Percentiles rank a stretch among this genome's conserved stretches.
phyloP scores from a whole-genome alignment of 2,329 filamentous ascomycete genomes.

The Mycosphaerella arachidis region DNA sequence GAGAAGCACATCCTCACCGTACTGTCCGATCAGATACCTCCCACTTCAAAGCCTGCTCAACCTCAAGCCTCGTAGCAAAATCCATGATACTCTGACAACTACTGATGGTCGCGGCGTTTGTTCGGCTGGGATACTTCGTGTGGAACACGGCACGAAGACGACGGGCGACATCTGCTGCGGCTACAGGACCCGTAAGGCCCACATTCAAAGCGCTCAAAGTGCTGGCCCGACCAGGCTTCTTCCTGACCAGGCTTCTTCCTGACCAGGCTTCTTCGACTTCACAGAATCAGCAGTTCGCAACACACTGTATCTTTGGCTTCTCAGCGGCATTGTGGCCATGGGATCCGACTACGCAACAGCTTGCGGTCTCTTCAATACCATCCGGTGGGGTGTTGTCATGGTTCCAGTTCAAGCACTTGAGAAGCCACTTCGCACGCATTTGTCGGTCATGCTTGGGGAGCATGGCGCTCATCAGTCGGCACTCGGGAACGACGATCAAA shows the following conservation, averaged over 20 bases:
- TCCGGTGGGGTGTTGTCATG: conserved; percentile 71
- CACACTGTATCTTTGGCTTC: conserved; percentile 65
- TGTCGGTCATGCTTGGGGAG: conserved; percentile 63
- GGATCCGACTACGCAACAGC: conserved; percentile 64
- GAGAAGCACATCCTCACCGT: too few species aligned
- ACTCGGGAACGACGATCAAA: conserved; percentile 16
- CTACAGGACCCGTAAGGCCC: conserved; percentile 26
- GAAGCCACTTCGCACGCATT: conserved; percentile 63
- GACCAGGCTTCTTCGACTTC: conserved; percentile 58
- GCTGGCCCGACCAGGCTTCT: too few species aligned
- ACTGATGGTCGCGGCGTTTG: conserved; percentile 50
- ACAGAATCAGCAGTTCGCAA: conserved; percentile 64
- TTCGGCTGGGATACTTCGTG: conserved; percentile 59
- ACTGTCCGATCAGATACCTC: too few species aligned
- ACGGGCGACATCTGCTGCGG: neutral
- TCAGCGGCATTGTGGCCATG: conserved; percentile 59
- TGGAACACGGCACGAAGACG: conserved; percentile 35
- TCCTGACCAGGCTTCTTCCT: too few species aligned
- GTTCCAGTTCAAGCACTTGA: conserved; percentile 63
- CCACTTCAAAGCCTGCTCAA: too few species aligned
- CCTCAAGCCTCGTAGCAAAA: too few species aligned
- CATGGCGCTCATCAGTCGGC: conserved; percentile 40
- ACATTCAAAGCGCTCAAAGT: conserved; percentile 45
- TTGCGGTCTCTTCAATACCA: conserved; percentile 70
- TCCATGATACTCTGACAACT: too few species aligned